A percentile compares a stretch with the other conserved stretches of the same genome.
Conservation (phyloP, 1,139 yeast genomes). For the Geotrichum klebahnii region DNA sequence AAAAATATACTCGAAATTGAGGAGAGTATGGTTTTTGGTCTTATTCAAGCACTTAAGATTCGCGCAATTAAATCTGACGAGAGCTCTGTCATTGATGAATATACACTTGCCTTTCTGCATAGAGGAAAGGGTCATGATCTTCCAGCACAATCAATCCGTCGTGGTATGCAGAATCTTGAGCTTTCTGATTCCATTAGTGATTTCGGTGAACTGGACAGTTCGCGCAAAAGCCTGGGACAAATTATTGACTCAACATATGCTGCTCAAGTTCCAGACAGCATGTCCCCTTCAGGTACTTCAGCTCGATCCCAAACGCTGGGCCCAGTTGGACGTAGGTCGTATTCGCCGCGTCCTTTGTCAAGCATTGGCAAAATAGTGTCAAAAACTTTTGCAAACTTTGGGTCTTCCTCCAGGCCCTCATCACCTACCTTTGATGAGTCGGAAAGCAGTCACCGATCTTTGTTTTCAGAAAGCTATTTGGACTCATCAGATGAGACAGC, state of each 20-base stretch:
- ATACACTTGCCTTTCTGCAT: constrained; percentile 61
- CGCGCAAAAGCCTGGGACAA: constrained; percentile 13
- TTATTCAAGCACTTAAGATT: constrained; percentile 47
- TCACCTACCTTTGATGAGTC: background rate
- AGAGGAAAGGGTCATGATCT: constrained; percentile 11
- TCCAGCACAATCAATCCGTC: constrained; percentile 19
- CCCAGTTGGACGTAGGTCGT: background rate
- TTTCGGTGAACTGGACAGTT: constrained; percentile 5
- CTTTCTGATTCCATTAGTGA: constrained; percentile 4
- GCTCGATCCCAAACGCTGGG: background rate
- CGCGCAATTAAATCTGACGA: constrained; percentile 51
- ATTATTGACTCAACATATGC: constrained; percentile 19
- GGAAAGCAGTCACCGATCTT: background rate
- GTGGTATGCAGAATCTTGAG: constrained; percentile 15
- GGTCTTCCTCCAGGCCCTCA: background rate
- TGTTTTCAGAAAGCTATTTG: constrained; percentile 8
- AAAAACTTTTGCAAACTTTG: constrained; percentile 2
- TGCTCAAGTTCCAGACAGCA: background rate
- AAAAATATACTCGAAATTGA: constrained; percentile 62
- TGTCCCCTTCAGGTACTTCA: background rate
- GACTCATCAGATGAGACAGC: constrained; percentile 3
- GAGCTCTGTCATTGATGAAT: constrained; percentile 58
- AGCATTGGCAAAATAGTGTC: background rate
- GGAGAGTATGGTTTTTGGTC: constrained; percentile 48
- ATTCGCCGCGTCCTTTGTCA: background rate